phyloP scores from a whole-genome alignment of 495 filamentous ascomycete species.

The Neurospora intermedia region DNA sequence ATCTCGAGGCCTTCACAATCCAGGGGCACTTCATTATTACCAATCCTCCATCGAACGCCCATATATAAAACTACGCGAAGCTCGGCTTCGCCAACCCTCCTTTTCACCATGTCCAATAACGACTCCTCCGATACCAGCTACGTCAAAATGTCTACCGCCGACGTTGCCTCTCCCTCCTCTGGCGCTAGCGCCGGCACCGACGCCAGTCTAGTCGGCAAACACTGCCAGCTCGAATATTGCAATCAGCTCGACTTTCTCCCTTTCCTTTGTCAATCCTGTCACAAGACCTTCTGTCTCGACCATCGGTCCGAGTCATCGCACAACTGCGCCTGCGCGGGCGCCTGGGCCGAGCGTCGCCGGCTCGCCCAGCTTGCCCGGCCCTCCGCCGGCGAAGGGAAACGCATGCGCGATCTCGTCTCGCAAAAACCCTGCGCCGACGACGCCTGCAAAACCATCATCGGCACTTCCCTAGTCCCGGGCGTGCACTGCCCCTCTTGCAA shows the following conservation, averaged over 20 bases:
- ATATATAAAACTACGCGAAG: conserved; percentile 5
- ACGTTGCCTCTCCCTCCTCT: conserved; percentile 34
- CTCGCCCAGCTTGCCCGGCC: conserved; percentile 41
- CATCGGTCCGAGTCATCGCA: conserved; percentile 84
- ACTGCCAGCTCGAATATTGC: conserved; percentile 88
- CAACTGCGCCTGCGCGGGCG: conserved; percentile 68
- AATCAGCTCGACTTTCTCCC: conserved; percentile 93
- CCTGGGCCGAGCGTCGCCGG: conserved; percentile 66
- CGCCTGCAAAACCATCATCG: conserved; percentile 74
- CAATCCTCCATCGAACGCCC: neutral
- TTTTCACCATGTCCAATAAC: conserved; percentile 26
- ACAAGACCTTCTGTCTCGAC: conserved; percentile 80
- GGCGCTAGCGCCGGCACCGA: conserved; percentile 53
- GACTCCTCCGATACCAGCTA: conserved; percentile 34
- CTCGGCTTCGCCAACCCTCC: conserved; percentile 2
- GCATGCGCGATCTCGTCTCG: conserved; percentile 31
- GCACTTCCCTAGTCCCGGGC: conserved; percentile 64
- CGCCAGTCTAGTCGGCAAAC: conserved; percentile 72
- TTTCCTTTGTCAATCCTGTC: conserved; percentile 85
- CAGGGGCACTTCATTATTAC: neutral
- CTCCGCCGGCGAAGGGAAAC: conserved; percentile 33
- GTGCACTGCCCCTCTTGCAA: conserved; percentile 76
- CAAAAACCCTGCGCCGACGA: conserved; percentile 54
- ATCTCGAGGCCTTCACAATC: neutral
- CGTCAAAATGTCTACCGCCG: conserved; percentile 37